Evolutionary conservation across 2,329 filamentous ascomycete genomes (phyloP).

Genomic region (Apiospora arundinis): DNA sequence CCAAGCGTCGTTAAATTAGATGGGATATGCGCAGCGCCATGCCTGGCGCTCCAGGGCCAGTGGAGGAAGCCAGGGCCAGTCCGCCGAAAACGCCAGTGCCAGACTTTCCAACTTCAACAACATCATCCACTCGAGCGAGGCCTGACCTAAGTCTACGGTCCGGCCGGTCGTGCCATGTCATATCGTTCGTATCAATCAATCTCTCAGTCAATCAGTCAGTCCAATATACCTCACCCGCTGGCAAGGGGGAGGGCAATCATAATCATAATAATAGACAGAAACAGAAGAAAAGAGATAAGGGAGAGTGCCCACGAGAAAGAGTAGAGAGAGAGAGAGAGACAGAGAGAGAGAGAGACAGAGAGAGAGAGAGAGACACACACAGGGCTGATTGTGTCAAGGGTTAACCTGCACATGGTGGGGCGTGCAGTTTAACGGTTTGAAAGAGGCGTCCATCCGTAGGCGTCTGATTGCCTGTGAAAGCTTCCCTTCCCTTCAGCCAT

Average conservation of each 20-base stretch:
- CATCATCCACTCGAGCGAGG: constrained; percentile 5
- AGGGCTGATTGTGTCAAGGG: constrained; percentile 17
- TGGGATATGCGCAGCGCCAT: constrained; percentile 20
- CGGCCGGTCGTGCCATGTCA: background rate
- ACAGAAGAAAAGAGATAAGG: background rate
- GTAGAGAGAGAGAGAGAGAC: background rate
- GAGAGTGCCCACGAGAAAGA: background rate
- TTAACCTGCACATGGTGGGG: constrained; percentile 15
- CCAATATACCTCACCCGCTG: background rate
- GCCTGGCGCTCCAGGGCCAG: background rate
- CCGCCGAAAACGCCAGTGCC: background rate
- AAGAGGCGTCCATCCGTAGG: constrained; percentile 14
- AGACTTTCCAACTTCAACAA: background rate
- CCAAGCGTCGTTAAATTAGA: constrained; percentile 19
- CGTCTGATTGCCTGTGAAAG: constrained; percentile 11
- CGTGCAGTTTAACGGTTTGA: constrained; percentile 15
- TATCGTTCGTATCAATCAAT: background rate
- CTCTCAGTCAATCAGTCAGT: background rate
- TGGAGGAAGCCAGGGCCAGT: constrained; percentile 16
- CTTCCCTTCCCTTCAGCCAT: constrained; percentile 15
- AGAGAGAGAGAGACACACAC: background rate
- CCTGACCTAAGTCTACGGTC: background rate
- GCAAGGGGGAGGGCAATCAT: background rate
- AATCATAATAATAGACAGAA: background rate
- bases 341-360: background rate